phyloP scores from a whole-genome alignment of 495 filamentous ascomycete genomes.

The Penicillium bialowiezense region DNA sequence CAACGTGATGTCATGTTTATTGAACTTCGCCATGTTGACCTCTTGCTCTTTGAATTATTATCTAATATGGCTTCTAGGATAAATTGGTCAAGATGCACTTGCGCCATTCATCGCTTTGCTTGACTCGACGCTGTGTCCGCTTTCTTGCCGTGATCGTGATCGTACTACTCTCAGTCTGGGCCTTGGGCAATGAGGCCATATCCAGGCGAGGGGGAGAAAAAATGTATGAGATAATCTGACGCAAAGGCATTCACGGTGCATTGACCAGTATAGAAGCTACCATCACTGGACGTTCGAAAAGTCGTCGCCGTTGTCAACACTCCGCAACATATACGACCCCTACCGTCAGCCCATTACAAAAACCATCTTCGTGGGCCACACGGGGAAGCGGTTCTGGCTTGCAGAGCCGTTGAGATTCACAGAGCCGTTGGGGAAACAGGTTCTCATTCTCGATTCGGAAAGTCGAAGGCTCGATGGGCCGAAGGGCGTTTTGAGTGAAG shows the following conservation, averaged over 20 bases:
- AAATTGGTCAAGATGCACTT: neutral
- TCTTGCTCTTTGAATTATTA: neutral
- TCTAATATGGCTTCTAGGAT: neutral
- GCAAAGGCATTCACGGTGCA: neutral
- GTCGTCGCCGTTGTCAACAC: neutral
- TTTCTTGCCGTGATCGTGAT: too few relatives aligned
- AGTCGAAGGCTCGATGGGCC: constrained; percentile 28
- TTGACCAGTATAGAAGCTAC: neutral
- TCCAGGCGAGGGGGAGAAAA: neutral
- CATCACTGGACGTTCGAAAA: neutral
- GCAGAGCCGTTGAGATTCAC: constrained; percentile 7
- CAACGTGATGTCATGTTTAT: constrained; percentile 1
- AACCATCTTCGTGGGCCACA: neutral
- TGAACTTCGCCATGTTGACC: neutral
- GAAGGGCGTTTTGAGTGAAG: constrained; percentile 25
- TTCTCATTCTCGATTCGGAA: constrained; percentile 42
- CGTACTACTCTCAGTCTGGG: too few relatives aligned
- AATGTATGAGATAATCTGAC: neutral
- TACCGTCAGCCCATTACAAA: neutral
- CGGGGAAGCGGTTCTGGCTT: neutral
- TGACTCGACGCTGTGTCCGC: too few relatives aligned
- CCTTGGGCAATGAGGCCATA: too few relatives aligned
- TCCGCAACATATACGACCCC: neutral
- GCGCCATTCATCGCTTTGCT: too few relatives aligned
- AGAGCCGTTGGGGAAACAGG: constrained; percentile 25